Conservation (phyloP, 345 rosid species). For the Populus ilicifolia region DNA sequence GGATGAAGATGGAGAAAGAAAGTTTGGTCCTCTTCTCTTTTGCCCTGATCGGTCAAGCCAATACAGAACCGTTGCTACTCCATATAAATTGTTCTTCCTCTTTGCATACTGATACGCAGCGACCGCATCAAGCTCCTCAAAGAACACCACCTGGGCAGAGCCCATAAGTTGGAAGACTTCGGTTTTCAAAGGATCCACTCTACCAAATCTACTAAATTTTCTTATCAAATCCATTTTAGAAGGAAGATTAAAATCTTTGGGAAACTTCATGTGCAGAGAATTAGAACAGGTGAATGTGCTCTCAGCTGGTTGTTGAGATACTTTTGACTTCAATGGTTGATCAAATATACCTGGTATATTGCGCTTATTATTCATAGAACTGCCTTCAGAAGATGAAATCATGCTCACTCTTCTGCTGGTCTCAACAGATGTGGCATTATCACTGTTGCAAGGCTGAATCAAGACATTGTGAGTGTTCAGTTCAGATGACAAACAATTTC, state of each 20-base stretch:
- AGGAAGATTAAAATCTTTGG: conserved; percentile 22
- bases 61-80: conserved; percentile 18
- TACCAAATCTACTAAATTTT: conserved; percentile 28
- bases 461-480: not conserved
- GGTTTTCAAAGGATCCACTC: conserved; percentile 18
- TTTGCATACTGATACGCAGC: conserved; percentile 32
- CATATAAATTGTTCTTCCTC: conserved; percentile 24
- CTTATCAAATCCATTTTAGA: conserved; percentile 25
- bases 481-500: not conserved
- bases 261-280: conserved; percentile 29
- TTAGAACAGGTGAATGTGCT: not conserved
- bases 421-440: not conserved
- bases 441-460: not conserved
- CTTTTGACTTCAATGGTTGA: conserved; percentile 3
- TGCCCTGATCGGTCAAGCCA: conserved; percentile 23
- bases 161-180: conserved; percentile 14
- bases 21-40: conserved; percentile 10
- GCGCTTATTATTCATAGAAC: not conserved
- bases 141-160: conserved; percentile 30
- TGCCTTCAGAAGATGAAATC: not conserved
- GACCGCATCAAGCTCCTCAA: conserved; percentile 22
- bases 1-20: not conserved
- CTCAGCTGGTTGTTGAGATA: not conserved
- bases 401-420: not conserved
- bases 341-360: not conserved